Evolutionary conservation across 1,139 yeast genomes (phyloP).

Genomic region (Suhomyces bribrorum): DNA sequence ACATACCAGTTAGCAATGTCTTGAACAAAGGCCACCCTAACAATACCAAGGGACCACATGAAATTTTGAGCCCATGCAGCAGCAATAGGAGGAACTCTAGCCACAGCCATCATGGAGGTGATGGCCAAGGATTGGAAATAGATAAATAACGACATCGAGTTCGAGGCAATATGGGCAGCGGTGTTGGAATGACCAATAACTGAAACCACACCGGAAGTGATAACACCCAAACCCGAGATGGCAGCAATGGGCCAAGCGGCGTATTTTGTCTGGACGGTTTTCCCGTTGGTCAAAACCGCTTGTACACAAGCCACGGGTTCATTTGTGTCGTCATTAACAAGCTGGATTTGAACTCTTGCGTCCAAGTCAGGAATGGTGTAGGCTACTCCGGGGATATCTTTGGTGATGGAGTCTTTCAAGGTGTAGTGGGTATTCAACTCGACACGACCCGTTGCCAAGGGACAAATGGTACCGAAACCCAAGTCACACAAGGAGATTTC

Average conservation of each 20-base stretch:
- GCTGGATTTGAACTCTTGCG: constrained; percentile 79
- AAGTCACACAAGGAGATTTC: constrained; percentile 63
- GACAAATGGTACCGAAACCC: constrained; percentile 64
- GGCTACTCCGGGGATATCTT: constrained; percentile 75
- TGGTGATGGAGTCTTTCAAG: constrained; percentile 44
- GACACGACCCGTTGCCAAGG: constrained; percentile 83
- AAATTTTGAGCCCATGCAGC: constrained; percentile 98
- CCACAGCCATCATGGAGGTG: constrained; percentile 94
- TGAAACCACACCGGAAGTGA: constrained; percentile 85
- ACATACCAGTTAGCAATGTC: constrained; percentile 89
- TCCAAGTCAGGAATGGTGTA: constrained; percentile 92
- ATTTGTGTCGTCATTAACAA: constrained; percentile 50
- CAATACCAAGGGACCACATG: constrained; percentile 94
- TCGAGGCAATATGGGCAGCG: constrained; percentile 96
- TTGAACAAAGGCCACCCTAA: constrained; percentile 80
- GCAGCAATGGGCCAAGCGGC: constrained; percentile 98
- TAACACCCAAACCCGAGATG: constrained; percentile 80
- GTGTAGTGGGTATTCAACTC: constrained; percentile 60
- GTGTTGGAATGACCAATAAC: constrained; percentile 88
- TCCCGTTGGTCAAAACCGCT: constrained; percentile 83
- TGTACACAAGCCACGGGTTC: constrained; percentile 85
- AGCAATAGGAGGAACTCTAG: constrained; percentile 92
- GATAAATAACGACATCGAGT: constrained; percentile 86
- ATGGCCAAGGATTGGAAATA: constrained; percentile 94
- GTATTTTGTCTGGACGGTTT: constrained; percentile 90